Evolutionary conservation across 139 green algal genomes (phyloP), one percentile per base, ranked within the genome.

Genomic region (Raphidocelis subcapitata): DNA sequence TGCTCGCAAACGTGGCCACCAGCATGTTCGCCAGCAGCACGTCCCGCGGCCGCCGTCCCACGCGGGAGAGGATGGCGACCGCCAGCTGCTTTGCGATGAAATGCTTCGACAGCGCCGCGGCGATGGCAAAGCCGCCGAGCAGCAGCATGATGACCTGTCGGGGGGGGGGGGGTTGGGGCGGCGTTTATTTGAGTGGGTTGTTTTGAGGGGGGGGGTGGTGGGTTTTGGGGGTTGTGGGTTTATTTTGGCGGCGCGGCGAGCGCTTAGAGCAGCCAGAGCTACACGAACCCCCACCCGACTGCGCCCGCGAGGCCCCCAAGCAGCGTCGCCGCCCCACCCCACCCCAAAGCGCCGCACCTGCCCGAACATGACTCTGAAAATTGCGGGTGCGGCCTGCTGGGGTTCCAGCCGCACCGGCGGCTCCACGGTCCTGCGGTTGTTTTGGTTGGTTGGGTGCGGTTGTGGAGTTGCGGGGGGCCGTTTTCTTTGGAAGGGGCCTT

Each of bases 61-160:
- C 82, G 3, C 79, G 72, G 0, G 77, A 82, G 20, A 94, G 77
- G 36, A 89, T 79, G 32, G 67, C 72, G 15, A 75, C 77, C 0
- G 84, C 79, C 1, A 88, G 47, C 32, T 77, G 73, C 77, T 91
- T 92, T 20, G 89, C 89, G 44, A 94, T 91, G 60, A 81, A 86
- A 74, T 92, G 85, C 79, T 94, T 94, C 65, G 71, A 87, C 23
- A 94, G 84, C 0, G 89, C 89, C 2, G 79, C 79, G 0, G 89
- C 89, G 26, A 94, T 92, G 31, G 89, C 65, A 49, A 94, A 94
- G 47, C 89, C 89, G 26, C 89, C 89, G 33, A 94, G 69, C 62
- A 94, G 80, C 68, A 94, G 73, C 86, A 92, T 91, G 77, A 92
- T 90, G 28, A 82, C 80, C 85, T 90, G 82, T 32, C 69, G 0